Percentiles rank a stretch among this genome's conserved stretches.
Evolutionary conservation across 257 asterid species (phyloP).

Genomic region (Haberlea rhodopensis): DNA sequence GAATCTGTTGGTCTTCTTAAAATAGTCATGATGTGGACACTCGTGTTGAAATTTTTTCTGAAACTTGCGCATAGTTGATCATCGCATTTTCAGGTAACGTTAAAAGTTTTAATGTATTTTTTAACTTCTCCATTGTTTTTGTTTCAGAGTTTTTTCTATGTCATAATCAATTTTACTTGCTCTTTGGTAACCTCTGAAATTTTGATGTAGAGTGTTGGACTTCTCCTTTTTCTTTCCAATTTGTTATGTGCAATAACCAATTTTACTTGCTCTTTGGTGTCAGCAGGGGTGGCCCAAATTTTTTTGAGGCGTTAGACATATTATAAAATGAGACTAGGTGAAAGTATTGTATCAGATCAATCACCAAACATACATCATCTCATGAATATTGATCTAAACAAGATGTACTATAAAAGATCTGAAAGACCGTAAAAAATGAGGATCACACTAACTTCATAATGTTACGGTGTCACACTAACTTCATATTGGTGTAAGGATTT

Average conservation of each 20-base stretch:
- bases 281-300: too few relatives aligned
- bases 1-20: conserved; percentile 76
- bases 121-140: conserved; percentile 5
- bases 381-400: too few relatives aligned
- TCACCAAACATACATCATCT: too few relatives aligned
- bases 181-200: background rate
- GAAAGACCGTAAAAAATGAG: too few relatives aligned
- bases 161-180: conserved; percentile 19
- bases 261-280: conserved; percentile 21
- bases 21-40: conserved; percentile 70
- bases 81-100: conserved; percentile 71
- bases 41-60: conserved; percentile 84
- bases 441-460: too few relatives aligned
- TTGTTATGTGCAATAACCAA: conserved; percentile 15
- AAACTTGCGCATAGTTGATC: conserved; percentile 80
- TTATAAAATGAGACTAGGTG: too few relatives aligned
- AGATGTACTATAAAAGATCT: too few relatives aligned
- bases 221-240: too few relatives aligned
- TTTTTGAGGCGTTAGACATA: too few relatives aligned
- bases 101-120: conserved; percentile 5
- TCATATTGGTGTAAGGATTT: too few relatives aligned
- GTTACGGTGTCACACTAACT: too few relatives aligned
- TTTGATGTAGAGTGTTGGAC: background rate
- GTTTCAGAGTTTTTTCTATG: conserved; percentile 16
- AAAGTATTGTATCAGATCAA: too few relatives aligned